Conservation (phyloP, 805 yeast genomes). For the Candida multigemmis region DNA sequence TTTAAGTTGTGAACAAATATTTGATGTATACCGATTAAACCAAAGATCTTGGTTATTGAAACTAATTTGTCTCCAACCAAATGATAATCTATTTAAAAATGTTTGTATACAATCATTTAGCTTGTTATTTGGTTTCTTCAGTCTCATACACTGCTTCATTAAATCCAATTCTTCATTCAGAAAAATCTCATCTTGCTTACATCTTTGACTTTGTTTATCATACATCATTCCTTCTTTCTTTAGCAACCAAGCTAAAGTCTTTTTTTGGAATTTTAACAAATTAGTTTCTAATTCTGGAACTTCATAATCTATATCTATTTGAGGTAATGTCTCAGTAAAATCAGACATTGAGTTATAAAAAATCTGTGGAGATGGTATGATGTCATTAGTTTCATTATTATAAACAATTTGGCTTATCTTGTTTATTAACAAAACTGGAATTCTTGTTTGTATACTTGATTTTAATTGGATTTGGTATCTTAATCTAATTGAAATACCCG, state of each 20-base stretch:
- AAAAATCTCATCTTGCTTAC: constrained; percentile 7
- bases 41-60: constrained; percentile 17
- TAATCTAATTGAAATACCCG: too few relatives aligned
- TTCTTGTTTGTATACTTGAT: too few relatives aligned
- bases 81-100: constrained; percentile 33
- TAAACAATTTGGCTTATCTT: too few relatives aligned
- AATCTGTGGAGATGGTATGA: too few relatives aligned
- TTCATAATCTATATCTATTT: constrained; percentile 11
- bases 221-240: constrained; percentile 37
- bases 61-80: constrained; percentile 40
- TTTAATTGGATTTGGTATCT: too few relatives aligned
- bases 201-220: constrained; percentile 13
- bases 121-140: constrained; percentile 1
- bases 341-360: constrained; percentile 45
- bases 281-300: constrained; percentile 36
- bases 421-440: too few relatives aligned
- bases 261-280: constrained; percentile 42
- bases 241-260: constrained; percentile 50
- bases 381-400: too few relatives aligned
- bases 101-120: constrained; percentile 14
- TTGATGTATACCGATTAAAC: constrained; percentile 45
- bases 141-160: constrained; percentile 2
- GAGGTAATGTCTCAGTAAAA: constrained; percentile 22
- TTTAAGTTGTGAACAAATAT: constrained; percentile 24
- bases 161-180: neutral